phyloP scores from a whole-genome alignment of 2,329 filamentous ascomycete genomes.

The Byssothecium circinans region DNA sequence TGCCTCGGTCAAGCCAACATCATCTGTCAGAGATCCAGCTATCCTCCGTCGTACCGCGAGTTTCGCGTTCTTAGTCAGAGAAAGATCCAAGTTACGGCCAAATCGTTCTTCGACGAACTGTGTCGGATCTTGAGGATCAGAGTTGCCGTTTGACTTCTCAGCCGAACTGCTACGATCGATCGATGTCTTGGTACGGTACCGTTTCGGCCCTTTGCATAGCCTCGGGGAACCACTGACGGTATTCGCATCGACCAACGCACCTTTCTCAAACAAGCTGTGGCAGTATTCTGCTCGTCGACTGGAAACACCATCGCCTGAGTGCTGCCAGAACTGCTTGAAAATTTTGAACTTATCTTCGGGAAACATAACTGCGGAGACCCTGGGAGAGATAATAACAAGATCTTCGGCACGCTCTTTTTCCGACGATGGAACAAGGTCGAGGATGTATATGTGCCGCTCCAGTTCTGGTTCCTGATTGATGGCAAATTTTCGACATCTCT shows the following conservation, averaged over 20 bases:
- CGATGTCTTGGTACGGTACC: constrained; percentile 71
- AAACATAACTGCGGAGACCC: constrained; percentile 64
- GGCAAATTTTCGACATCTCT: constrained; percentile 75
- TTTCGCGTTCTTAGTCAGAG: constrained; percentile 78
- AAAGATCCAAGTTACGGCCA: constrained; percentile 82
- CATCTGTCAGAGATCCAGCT: constrained; percentile 76
- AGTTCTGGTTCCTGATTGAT: constrained; percentile 59
- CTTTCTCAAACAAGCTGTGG: constrained; percentile 71
- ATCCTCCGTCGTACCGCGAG: constrained; percentile 85
- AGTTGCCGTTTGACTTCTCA: constrained; percentile 20
- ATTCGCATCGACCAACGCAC: constrained; percentile 60
- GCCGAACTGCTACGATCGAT: constrained; percentile 45
- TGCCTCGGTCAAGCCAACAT: constrained; percentile 67
- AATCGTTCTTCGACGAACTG: constrained; percentile 93
- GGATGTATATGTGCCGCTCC: constrained; percentile 54
- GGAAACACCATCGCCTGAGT: constrained; percentile 88
- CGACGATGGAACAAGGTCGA: constrained; percentile 66
- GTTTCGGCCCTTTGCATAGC: constrained; percentile 69
- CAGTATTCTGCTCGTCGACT: constrained; percentile 92
- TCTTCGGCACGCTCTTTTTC: constrained; percentile 54
- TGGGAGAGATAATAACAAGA: constrained; percentile 48
- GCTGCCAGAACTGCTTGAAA: constrained; percentile 97
- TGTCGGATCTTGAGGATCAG: constrained; percentile 65
- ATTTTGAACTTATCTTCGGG: constrained; percentile 66
- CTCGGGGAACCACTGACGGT: constrained; percentile 43